phyloP scores from a whole-genome alignment of 2,329 filamentous ascomycete genomes.

The Trichoderma simmonsii region DNA sequence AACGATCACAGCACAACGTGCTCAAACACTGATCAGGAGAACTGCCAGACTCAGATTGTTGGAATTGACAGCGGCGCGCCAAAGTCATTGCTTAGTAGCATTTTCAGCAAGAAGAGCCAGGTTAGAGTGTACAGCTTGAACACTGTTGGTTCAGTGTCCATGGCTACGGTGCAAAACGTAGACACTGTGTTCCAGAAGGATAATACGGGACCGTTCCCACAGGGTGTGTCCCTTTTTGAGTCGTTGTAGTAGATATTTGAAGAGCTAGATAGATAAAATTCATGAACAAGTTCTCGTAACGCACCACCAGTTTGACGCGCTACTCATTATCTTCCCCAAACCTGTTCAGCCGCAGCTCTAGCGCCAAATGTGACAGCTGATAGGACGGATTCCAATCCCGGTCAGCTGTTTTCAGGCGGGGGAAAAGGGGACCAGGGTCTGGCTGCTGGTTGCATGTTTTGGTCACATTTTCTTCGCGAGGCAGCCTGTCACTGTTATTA shows the following conservation, averaged over 20 bases:
- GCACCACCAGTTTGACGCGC: neutral
- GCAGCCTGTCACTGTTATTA: neutral
- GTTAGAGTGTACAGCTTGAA: constrained; percentile 22
- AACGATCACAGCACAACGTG: constrained; percentile 25
- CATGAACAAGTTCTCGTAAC: neutral
- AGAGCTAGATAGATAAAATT: too few relatives aligned
- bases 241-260: neutral
- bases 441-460: neutral
- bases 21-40: constrained; percentile 19
- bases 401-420: neutral
- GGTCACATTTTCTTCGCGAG: neutral
- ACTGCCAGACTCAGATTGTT: constrained; percentile 23
- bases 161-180: neutral
- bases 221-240: neutral
- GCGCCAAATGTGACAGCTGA: neutral
- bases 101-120: neutral
- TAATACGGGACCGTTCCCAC: neutral
- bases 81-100: neutral
- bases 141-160: constrained; percentile 9
- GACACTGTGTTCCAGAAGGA: neutral
- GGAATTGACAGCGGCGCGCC: constrained; percentile 6
- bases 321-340: neutral
- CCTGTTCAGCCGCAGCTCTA: neutral
- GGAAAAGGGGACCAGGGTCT: neutral
- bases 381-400: neutral